phyloP scores from a whole-genome alignment of 768 basidiomycete species.

The Tricholoma hemisulphureum region DNA sequence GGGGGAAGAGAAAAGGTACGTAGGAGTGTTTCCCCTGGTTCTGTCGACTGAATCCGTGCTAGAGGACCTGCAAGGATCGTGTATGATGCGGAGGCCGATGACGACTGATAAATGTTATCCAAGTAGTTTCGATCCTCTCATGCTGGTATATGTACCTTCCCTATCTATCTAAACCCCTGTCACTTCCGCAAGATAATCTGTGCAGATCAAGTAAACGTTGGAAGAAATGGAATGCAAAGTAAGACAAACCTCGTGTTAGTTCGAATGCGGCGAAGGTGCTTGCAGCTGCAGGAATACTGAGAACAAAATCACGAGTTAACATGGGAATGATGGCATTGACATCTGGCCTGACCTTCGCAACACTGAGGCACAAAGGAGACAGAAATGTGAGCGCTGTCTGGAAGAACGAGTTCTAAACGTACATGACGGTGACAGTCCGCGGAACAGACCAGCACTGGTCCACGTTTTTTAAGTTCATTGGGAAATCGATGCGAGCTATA shows the following conservation, averaged over 20 bases:
- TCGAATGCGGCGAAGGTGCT: constrained; percentile 91
- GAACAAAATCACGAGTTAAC: not conserved
- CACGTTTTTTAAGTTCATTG: not conserved
- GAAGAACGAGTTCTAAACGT: constrained; percentile 28
- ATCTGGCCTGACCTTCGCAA: constrained; percentile 51
- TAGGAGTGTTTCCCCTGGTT: too few species aligned
- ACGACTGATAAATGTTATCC: too few species aligned
- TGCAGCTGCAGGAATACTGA: constrained; percentile 86
- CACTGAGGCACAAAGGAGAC: constrained; percentile 37
- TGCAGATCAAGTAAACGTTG: not conserved
- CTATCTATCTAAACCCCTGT: constrained; percentile 31
- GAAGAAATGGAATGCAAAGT: not conserved
- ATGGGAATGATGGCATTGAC: not conserved
- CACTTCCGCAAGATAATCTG: constrained; percentile 37
- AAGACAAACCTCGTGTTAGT: constrained; percentile 63
- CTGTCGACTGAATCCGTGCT: not conserved
- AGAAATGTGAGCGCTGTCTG: not conserved
- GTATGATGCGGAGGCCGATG: too few species aligned
- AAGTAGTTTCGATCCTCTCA: not conserved
- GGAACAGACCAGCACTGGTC: constrained; percentile 62
- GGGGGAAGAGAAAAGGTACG: constrained; percentile 39
- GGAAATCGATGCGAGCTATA: not conserved
- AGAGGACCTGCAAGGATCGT: constrained; percentile 38
- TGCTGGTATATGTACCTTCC: not conserved
- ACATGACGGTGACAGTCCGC: constrained; percentile 77